phyloP scores from a whole-genome alignment of 108 stramenopile species.

The Cyclotella kingstonii region DNA sequence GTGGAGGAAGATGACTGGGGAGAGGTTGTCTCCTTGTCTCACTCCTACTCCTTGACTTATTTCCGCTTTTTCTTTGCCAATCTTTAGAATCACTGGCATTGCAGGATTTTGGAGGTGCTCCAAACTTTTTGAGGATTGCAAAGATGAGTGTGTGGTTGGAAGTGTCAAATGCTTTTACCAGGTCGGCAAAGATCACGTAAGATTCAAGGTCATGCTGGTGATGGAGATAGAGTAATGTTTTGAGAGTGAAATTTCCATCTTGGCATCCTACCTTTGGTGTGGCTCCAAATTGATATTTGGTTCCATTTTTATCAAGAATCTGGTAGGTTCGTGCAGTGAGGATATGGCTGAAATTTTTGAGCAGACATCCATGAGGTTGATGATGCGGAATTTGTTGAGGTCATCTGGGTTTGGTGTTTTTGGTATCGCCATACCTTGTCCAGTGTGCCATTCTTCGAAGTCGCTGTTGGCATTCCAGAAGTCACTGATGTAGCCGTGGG shows the following conservation, averaged over 20 bases:
- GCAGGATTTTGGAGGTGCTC: conserved; percentile 11
- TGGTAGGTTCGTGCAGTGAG: conserved; percentile 2
- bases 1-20: conserved; percentile 28
- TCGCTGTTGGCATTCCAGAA: conserved; percentile 13
- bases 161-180: conserved; percentile 36
- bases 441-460: conserved; percentile 12
- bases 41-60: conserved; percentile 20
- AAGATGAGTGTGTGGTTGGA: conserved; percentile 15
- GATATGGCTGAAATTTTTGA: conserved; percentile 12
- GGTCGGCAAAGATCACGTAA: conserved; percentile 16
- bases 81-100: background rate
- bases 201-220: conserved; percentile 9
- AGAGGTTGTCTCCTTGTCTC: conserved; percentile 26
- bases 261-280: conserved; percentile 12
- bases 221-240: conserved; percentile 13
- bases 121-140: conserved; percentile 9
- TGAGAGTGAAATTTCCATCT: conserved; percentile 22
- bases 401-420: conserved; percentile 7
- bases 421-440: conserved; percentile 4
- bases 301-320: conserved; percentile 15
- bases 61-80: background rate
- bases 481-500: conserved; percentile 1
- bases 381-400: conserved; percentile 11
- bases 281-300: conserved; percentile 1
- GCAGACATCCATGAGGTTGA: conserved; percentile 19